phyloP scores from a whole-genome alignment of 2,329 filamentous ascomycete genomes.

The Elsinoe ampelina region DNA sequence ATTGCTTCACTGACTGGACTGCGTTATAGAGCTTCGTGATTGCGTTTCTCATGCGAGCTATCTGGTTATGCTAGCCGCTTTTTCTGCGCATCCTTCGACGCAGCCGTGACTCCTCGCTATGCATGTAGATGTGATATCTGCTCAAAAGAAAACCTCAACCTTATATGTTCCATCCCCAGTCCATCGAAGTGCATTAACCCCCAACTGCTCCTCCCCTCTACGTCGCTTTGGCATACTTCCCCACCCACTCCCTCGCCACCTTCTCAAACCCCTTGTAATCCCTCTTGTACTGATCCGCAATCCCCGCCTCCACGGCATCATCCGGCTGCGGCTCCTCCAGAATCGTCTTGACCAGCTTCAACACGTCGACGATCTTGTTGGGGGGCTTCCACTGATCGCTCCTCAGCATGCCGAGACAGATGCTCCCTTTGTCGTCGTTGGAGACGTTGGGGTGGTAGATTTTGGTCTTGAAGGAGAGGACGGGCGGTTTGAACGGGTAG shows the following conservation, averaged over 20 bases:
- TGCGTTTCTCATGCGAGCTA: background rate
- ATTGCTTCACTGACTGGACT: too few relatives aligned
- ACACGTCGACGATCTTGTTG: conserved; percentile 63
- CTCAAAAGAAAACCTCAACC: too few relatives aligned
- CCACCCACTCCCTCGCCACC: conserved; percentile 64
- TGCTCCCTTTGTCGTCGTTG: conserved; percentile 73
- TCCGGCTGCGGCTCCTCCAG: conserved; percentile 76
- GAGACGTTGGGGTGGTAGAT: conserved; percentile 94
- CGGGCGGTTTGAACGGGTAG: conserved; percentile 85
- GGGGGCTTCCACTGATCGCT: conserved; percentile 87
- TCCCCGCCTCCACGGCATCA: conserved; percentile 76
- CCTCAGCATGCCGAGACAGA: conserved; percentile 79
- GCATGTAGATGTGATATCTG: background rate
- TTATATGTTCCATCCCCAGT: too few relatives aligned
- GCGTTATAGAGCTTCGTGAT: background rate
- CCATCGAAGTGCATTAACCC: too few relatives aligned
- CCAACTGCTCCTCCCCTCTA: too few relatives aligned
- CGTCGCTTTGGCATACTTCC: conserved; percentile 51
- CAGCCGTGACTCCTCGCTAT: conserved; percentile 8
- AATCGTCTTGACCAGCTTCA: conserved; percentile 66
- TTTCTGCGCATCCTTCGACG: background rate
- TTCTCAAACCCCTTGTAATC: conserved; percentile 62
- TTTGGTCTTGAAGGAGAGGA: conserved; percentile 72
- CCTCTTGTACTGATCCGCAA: conserved; percentile 73
- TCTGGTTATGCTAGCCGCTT: background rate